A percentile compares a stretch with the other conserved stretches of the same genome.
Evolutionary conservation across 2,329 filamentous ascomycete species (phyloP).

Genomic region (Knoxdaviesia capensis): DNA sequence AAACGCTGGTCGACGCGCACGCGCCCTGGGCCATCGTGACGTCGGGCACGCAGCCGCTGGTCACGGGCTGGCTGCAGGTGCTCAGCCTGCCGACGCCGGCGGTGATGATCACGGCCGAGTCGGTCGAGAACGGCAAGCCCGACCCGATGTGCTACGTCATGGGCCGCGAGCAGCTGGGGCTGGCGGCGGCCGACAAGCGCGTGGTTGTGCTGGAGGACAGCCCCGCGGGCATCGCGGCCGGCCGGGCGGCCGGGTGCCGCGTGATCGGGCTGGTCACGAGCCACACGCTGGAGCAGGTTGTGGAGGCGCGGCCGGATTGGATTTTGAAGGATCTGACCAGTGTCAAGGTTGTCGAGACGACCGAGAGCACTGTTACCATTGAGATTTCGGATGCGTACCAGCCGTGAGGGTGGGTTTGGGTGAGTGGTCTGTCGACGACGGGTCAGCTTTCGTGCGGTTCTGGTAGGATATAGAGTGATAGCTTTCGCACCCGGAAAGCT

Average conservation of each 20-base stretch:
- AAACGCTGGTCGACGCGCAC: conserved; percentile 36
- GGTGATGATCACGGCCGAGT: conserved; percentile 55
- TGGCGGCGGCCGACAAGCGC: conserved; percentile 23
- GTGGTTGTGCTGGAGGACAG: conserved; percentile 77
- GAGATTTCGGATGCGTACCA: conserved; percentile 44
- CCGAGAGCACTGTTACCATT: conserved; percentile 40
- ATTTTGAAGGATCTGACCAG: conserved; percentile 63
- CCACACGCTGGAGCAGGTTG: conserved; percentile 53
- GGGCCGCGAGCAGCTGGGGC: conserved; percentile 39
- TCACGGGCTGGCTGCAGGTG: conserved; percentile 51
- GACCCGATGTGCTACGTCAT: conserved; percentile 56
- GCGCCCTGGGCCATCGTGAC: conserved; percentile 77
- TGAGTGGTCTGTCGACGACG: too few species aligned
- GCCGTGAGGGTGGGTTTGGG: conserved; percentile 7
- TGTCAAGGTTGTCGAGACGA: conserved; percentile 39
- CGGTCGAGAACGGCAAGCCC: conserved; percentile 56
- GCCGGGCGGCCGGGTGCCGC: conserved; percentile 69
- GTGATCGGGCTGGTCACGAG: conserved; percentile 75
- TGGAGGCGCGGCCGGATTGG: conserved; percentile 67
- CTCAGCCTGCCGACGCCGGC: conserved; percentile 44
- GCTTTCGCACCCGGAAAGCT: too few species aligned
- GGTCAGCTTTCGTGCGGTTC: too few species aligned
- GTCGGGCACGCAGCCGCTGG: conserved; percentile 47
- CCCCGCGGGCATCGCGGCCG: conserved; percentile 64
- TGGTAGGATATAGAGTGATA: too few species aligned